These are phyloP conservation scores for Begonia masoniana DNA, from an alignment of 306 rosid species.

Conservation along the genomic window DNA sequence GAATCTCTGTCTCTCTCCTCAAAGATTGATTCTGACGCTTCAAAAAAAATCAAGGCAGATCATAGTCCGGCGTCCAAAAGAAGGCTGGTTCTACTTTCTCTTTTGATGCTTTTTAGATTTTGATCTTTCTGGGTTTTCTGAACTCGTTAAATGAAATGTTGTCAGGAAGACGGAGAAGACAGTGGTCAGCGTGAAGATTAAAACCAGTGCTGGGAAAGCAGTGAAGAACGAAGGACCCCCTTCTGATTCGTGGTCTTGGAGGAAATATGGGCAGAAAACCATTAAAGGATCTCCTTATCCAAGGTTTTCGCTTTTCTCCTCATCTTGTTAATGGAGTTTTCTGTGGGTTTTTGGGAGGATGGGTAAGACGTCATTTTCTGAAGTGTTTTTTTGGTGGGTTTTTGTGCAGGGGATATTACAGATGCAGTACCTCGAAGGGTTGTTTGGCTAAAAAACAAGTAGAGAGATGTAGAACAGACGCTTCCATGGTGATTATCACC, in stretches of 20 bases:
- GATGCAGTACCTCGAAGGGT: conserved; percentile 80
- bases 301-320: conserved; percentile 33
- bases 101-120: background rate
- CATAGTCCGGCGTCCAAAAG: background rate
- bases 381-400: background rate
- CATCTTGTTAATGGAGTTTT: too few relatives aligned
- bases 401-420: conserved; percentile 63
- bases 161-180: conserved; percentile 66
- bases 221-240: conserved; percentile 82
- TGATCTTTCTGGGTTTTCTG: background rate
- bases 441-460: conserved; percentile 95
- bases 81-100: background rate
- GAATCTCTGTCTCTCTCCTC: conserved; percentile 11
- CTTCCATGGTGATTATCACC: conserved; percentile 72
- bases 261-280: conserved; percentile 95
- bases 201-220: conserved; percentile 52
- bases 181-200: conserved; percentile 56
- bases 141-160: conserved; percentile 10
- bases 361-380: background rate
- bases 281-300: conserved; percentile 95
- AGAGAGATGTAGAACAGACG: conserved; percentile 80
- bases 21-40: background rate
- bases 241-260: conserved; percentile 94
- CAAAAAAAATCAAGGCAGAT: background rate
- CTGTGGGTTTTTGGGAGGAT: too few relatives aligned